A percentile compares a stretch with the other conserved stretches of the same genome.
These are phyloP conservation scores for Paramyrothecium roridum DNA, from an alignment of 2,329 filamentous ascomycete species.

Conservation along the genomic window DNA sequence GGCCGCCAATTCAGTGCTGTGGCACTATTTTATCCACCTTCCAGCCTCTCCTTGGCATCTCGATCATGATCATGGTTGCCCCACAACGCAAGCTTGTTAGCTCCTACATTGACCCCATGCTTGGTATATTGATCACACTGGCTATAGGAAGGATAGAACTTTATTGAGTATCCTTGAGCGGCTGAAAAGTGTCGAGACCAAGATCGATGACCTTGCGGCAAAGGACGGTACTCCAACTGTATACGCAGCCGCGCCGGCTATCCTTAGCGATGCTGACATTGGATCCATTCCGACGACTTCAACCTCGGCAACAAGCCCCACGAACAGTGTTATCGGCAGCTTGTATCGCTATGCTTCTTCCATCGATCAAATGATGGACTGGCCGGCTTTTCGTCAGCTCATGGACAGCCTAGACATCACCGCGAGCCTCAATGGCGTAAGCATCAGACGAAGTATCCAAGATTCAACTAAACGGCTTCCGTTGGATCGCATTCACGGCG, in stretches of 20 bases:
- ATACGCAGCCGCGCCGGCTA: conserved; percentile 14
- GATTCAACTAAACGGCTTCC: conserved; percentile 14
- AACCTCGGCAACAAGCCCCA: conserved; percentile 13
- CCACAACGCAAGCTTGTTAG: not conserved
- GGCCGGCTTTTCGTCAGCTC: conserved; percentile 14
- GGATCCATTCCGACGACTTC: conserved; percentile 11
- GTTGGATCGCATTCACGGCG: conserved; percentile 16
- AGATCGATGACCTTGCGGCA: conserved; percentile 44
- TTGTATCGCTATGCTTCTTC: conserved; percentile 23
- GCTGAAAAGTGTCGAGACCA: conserved; percentile 51
- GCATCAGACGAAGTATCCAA: conserved; percentile 15
- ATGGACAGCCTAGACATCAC: conserved; percentile 17
- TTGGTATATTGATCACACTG: conserved; percentile 10
- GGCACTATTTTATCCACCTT: too few species aligned
- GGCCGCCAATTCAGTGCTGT: too few species aligned
- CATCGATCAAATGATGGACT: not conserved
- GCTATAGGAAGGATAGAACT: conserved; percentile 59
- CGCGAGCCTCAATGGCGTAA: conserved; percentile 10
- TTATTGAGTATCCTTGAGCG: conserved; percentile 58
- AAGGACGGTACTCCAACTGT: conserved; percentile 13
- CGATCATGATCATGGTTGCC: too few species aligned
- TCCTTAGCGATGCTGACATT: conserved; percentile 16
- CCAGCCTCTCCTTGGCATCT: too few species aligned
- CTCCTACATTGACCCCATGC: not conserved
- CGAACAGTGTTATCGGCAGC: conserved; percentile 9